Evolutionary conservation across 1,284 basidiomycete genomes (phyloP), one percentile per base, ranked within the genome.

Genomic region (Sanghuangporus weigelae): DNA sequence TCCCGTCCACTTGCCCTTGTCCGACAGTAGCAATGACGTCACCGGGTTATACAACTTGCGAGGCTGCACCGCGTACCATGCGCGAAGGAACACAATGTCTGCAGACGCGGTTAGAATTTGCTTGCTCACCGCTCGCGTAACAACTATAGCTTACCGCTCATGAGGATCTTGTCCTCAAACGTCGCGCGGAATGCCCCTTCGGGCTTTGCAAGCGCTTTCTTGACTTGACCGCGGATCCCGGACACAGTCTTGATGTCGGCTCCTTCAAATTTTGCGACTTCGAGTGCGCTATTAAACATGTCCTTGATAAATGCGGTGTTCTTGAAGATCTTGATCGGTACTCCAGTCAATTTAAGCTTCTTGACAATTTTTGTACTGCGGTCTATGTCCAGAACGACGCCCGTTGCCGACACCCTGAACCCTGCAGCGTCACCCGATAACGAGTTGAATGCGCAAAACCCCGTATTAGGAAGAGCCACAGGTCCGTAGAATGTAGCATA

Each of bases 291-390:
- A 65, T 79, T 89, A 79, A 99, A 99, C 96, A 99, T 99, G 73
- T 98, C 95, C 79, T 92, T 95, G 70, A 99, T 82, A 74, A 99
- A 99, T 0, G 95, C 97, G 14, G 97, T 99, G 76, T 99, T 99
- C 80, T 98, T 99, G 84, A 92, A 99, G 64, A 99, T 92, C 82
- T 98, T 98, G 78, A 89, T 93, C 31, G 97, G 96, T 35, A 87
- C 83, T 53, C 97, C 96, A 0, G 95, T 99, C 63, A 99, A 78
- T 79, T 99, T 99, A 70, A 99, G 78, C 79, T 99, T 99, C 82
- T 99, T 99, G 68, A 99, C 95, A 67, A 99, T 98, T 79, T 92
- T 93, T 63, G 90, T 88, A 19, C 92, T 90, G 51, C 89, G 86
- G 73, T 98, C 95, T 64, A 98, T 86, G 74, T 98, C 95, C 42